phyloP scores from a whole-genome alignment of 352 stramenopile species.

The Phytophthora ohioensis region DNA sequence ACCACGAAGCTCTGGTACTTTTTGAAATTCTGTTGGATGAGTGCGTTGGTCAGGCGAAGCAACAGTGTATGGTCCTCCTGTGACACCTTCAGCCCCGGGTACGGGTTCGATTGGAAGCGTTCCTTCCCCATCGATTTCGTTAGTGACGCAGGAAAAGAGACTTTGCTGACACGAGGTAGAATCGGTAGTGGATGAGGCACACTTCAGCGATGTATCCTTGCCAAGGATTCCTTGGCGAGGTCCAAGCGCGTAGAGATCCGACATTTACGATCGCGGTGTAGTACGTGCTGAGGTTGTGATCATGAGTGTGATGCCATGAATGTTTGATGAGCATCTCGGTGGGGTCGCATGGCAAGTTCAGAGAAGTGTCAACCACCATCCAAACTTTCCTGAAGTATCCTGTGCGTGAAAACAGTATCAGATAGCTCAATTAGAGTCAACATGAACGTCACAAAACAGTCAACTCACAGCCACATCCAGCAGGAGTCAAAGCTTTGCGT shows the following conservation, averaged over 20 bases:
- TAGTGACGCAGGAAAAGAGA: background rate
- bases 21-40: conserved; percentile 19
- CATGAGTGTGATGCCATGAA: background rate
- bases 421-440: no score
- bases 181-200: background rate
- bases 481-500: no score
- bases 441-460: no score
- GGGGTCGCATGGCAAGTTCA: background rate
- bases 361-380: no score
- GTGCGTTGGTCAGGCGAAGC: background rate
- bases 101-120: conserved; percentile 27
- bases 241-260: conserved; percentile 1
- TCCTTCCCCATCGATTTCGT: conserved; percentile 5
- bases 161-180: background rate
- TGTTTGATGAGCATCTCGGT: background rate
- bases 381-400: no score
- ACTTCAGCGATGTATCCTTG: background rate
- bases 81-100: conserved; percentile 11
- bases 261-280: background rate
- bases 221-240: background rate
- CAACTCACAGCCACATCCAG: no score
- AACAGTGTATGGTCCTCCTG: conserved; percentile 18
- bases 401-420: no score
- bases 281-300: background rate
- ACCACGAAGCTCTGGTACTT: conserved; percentile 21